Conservation (phyloP, 192 early-diverging fungal species). For the Backusella sp. region DNA sequence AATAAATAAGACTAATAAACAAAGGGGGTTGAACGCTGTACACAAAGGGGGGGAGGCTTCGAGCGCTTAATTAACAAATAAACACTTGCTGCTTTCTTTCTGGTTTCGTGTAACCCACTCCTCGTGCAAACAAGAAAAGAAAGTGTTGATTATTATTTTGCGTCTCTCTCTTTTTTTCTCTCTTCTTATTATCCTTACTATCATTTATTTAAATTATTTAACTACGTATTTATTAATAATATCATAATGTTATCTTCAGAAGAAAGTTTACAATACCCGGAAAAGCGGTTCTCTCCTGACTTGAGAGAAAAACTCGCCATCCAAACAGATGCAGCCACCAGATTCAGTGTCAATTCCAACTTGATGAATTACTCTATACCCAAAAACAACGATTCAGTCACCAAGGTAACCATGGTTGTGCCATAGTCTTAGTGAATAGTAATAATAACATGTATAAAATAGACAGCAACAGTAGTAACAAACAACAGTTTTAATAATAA, state of each 20-base stretch:
- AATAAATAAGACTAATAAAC: neutral
- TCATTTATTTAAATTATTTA: neutral
- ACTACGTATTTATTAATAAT: neutral
- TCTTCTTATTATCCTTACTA: neutral
- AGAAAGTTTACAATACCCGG: conserved; percentile 1
- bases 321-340: neutral
- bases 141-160: neutral
- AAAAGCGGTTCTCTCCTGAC: conserved; percentile 4
- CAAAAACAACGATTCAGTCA: conserved; percentile 29
- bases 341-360: conserved; percentile 42
- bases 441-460: conserved; percentile 5
- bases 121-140: conserved; percentile 9
- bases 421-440: neutral
- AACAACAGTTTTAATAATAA: neutral
- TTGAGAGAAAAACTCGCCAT: conserved; percentile 1
- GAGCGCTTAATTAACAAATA: conserved; percentile 4
- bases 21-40: neutral
- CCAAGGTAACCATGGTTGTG: neutral
- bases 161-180: neutral
- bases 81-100: neutral
- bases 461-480: neutral
- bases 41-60: neutral
- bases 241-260: conserved; percentile 1
- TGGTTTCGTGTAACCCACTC: neutral
- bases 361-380: conserved; percentile 47